Evolutionary conservation across 78 protist species (phyloP).

Genomic region (Neovahlkampfia damariscottae): DNA sequence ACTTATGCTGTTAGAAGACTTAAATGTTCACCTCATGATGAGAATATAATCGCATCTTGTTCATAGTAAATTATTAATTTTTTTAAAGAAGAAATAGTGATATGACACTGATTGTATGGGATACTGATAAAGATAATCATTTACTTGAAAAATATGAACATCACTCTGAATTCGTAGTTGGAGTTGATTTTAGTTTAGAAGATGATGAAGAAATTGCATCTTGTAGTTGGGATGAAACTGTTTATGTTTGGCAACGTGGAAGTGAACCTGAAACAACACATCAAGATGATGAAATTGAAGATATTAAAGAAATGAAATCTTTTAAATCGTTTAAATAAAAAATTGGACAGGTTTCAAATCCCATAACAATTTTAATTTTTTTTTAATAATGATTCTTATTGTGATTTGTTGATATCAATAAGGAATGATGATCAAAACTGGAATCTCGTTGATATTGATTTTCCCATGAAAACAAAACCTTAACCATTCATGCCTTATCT

Average conservation of each 20-base stretch:
- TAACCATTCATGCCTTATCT: background rate
- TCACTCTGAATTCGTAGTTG: conserved; percentile 63
- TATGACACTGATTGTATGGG: conserved; percentile 52
- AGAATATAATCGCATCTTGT: conserved; percentile 34
- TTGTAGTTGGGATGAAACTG: conserved; percentile 4
- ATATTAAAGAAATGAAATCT: background rate
- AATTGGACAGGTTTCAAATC: too few species aligned
- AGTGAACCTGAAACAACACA: background rate
- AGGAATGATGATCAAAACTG: too few species aligned
- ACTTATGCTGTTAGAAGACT: conserved; percentile 51
- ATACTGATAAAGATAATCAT: conserved; percentile 24
- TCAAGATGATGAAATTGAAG: background rate
- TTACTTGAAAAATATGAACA: conserved; percentile 43
- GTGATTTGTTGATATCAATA: too few species aligned
- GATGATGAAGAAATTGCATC: conserved; percentile 7
- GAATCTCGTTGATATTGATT: too few species aligned
- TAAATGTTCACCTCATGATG: conserved; percentile 59
- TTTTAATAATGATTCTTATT: too few species aligned
- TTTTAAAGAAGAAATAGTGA: too few species aligned
- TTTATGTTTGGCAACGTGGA: background rate
- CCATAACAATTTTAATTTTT: too few species aligned
- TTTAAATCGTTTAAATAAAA: too few species aligned
- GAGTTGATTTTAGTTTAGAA: conserved; percentile 46
- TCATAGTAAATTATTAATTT: too few species aligned
- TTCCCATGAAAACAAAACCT: too few species aligned